phyloP scores from a whole-genome alignment of 257 asterid species.

The Penstemon newberryi region DNA sequence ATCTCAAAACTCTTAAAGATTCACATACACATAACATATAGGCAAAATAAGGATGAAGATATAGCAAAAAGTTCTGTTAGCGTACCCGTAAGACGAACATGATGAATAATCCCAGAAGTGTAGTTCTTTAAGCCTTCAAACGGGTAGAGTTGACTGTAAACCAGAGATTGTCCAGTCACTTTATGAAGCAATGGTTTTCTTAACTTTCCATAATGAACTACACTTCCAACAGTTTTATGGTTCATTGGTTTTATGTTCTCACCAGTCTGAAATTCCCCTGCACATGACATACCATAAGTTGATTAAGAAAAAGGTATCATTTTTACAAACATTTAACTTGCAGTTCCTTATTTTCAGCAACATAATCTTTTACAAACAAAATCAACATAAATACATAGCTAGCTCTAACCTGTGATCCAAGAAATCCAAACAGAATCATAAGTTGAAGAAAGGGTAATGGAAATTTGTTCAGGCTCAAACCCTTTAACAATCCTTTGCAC shows the following conservation, averaged over 20 bases:
- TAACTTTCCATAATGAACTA: conserved; percentile 64
- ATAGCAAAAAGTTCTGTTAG: not conserved
- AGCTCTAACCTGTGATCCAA: conserved; percentile 77
- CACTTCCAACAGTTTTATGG: conserved; percentile 61
- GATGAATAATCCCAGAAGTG: conserved; percentile 95
- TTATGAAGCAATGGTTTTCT: conserved; percentile 41
- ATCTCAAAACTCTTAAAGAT: not conserved
- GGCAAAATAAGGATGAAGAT: conserved; percentile 11
- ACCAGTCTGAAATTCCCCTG: conserved; percentile 89
- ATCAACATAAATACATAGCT: not conserved
- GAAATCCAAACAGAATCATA: conserved; percentile 85
- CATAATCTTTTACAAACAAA: conserved; percentile 7
- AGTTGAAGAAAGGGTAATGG: conserved; percentile 74
- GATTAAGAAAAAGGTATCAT: not conserved
- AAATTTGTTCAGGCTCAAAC: conserved; percentile 84
- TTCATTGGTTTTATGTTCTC: conserved; percentile 54
- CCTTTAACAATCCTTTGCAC: conserved; percentile 66
- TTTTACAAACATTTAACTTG: conserved; percentile 10
- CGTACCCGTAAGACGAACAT: conserved; percentile 79
- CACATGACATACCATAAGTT: conserved; percentile 10
- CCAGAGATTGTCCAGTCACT: conserved; percentile 62
- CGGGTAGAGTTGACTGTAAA: conserved; percentile 80
- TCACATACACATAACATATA: not conserved
- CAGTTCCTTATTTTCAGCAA: not conserved
- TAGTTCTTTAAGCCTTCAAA: conserved; percentile 77